phyloP scores from a whole-genome alignment of 306 rosid genomes.

The Vigna angularis region DNA sequence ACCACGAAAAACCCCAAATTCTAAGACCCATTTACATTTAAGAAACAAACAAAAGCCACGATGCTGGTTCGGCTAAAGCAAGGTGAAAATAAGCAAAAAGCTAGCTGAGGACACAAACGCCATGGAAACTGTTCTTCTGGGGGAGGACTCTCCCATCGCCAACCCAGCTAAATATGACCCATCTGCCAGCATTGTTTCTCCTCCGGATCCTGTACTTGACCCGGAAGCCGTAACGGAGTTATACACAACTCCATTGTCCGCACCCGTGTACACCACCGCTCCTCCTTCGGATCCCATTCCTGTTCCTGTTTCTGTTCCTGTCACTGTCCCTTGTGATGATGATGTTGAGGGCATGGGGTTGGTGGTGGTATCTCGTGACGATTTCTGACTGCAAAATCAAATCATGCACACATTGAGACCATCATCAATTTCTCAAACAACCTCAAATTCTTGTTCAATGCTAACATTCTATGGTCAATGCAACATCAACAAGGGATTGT shows the following conservation, averaged over 20 bases:
- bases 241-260: constrained; percentile 38
- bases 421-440: background rate
- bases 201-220: constrained; percentile 44
- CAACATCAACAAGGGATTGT: no score
- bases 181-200: constrained; percentile 59
- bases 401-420: constrained; percentile 11
- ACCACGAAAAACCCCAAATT: constrained; percentile 35
- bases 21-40: constrained; percentile 58
- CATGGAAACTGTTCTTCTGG: constrained; percentile 41
- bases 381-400: constrained; percentile 69
- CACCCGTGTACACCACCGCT: constrained; percentile 41
- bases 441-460: background rate
- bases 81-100: constrained; percentile 42
- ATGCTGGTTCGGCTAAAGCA: constrained; percentile 47
- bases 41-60: constrained; percentile 37
- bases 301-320: constrained; percentile 24
- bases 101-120: constrained; percentile 13
- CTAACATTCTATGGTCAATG: background rate
- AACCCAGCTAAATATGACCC: constrained; percentile 95
- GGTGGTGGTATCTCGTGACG: constrained; percentile 49
- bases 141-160: constrained; percentile 93
- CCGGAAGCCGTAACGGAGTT: constrained; percentile 34
- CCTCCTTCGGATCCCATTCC: constrained; percentile 42
- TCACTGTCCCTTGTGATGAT: constrained; percentile 44
- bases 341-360: constrained; percentile 52